Evolutionary conservation across 2,329 filamentous ascomycete species (phyloP).

Genomic region (Graphilbum sp.): DNA sequence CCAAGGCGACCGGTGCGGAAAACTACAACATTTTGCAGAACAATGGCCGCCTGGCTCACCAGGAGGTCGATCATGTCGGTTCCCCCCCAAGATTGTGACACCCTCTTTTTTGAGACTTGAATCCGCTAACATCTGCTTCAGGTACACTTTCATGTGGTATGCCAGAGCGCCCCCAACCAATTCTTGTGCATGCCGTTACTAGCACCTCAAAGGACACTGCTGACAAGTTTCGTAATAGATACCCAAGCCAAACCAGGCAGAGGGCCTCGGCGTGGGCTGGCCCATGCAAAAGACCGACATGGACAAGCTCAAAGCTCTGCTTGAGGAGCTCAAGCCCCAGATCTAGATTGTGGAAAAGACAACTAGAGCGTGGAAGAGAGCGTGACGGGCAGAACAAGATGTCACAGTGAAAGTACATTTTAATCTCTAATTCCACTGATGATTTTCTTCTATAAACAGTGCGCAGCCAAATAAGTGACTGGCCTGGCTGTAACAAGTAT

Average conservation of each 20-base stretch:
- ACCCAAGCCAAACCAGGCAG: conserved; percentile 71
- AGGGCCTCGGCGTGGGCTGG: conserved; percentile 63
- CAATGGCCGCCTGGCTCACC: conserved; percentile 82
- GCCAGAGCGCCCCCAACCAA: conserved; percentile 1
- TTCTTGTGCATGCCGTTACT: no score
- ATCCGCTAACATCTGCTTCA: conserved; percentile 15
- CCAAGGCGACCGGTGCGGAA: conserved; percentile 52
- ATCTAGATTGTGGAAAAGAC: no score
- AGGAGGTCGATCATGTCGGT: conserved; percentile 78
- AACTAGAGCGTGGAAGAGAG: neutral
- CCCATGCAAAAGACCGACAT: conserved; percentile 61
- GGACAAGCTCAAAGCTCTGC: conserved; percentile 63
- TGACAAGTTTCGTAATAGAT: conserved; percentile 38
- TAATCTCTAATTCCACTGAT: no score
- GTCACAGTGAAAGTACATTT: no score
- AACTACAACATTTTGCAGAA: conserved; percentile 96
- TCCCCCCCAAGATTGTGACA: neutral
- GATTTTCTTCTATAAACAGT: no score
- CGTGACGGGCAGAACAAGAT: no score
- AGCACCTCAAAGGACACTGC: neutral
- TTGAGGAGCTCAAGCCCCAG: conserved; percentile 76
- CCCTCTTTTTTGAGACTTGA: neutral
- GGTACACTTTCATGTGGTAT: conserved; percentile 89
- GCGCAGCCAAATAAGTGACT: no score
- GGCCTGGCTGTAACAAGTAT: no score